phyloP scores from a whole-genome alignment of 768 basidiomycete species.

The Suillus americanus region DNA sequence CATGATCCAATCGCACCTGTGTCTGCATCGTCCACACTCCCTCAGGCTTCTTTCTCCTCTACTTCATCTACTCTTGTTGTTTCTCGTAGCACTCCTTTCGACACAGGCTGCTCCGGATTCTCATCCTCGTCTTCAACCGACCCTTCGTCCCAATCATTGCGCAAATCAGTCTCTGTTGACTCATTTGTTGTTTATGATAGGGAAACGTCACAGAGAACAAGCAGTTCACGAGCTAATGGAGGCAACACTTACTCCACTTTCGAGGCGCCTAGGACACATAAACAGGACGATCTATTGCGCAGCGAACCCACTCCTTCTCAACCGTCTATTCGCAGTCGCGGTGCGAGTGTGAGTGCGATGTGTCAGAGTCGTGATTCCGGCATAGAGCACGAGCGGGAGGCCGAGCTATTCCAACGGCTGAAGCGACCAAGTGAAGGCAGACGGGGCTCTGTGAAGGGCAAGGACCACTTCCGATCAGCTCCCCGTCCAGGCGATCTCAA shows the following conservation, averaged over 20 bases:
- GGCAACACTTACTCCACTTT: constrained; percentile 35
- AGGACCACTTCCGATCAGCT: constrained; percentile 40
- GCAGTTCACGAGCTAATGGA: constrained; percentile 38
- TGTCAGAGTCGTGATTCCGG: constrained; percentile 41
- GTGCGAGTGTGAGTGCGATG: constrained; percentile 53
- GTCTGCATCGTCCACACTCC: constrained; percentile 34
- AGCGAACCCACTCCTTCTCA: constrained; percentile 26
- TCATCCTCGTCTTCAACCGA: constrained; percentile 19
- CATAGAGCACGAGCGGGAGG: constrained; percentile 47
- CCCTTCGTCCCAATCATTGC: constrained; percentile 38
- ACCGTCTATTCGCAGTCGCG: constrained; percentile 49
- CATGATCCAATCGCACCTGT: constrained; percentile 19
- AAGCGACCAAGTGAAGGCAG: constrained; percentile 41
- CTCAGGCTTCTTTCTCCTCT: constrained; percentile 43
- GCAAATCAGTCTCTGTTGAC: constrained; percentile 78
- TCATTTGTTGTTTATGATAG: constrained; percentile 58
- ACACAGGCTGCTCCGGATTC: neutral
- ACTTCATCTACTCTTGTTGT: constrained; percentile 38
- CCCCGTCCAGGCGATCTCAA: constrained; percentile 60
- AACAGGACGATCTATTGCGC: constrained; percentile 28
- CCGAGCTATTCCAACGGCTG: constrained; percentile 50
- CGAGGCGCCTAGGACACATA: constrained; percentile 33
- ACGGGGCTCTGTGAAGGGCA: constrained; percentile 47
- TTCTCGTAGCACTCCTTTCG: constrained; percentile 5
- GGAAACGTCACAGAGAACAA: constrained; percentile 30